Conservation (phyloP, 805 yeast genomes). For the Ogataea neopini region DNA sequence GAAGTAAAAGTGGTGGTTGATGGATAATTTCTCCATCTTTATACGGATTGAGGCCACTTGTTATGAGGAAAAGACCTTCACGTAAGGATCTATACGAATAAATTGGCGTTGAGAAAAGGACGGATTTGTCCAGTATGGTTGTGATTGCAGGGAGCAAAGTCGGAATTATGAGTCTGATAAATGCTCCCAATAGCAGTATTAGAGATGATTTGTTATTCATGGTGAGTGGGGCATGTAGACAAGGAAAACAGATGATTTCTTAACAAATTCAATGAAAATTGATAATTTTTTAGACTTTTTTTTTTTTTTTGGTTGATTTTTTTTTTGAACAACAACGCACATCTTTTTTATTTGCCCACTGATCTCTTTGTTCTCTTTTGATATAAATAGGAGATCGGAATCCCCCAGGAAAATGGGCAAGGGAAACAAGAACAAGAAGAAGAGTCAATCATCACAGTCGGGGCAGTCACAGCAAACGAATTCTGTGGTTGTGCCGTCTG, state of each 20-base stretch:
- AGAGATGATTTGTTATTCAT: conserved; percentile 10
- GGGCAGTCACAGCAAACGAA: not conserved
- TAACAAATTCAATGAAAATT: too few species aligned
- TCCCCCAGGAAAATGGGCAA: conserved; percentile 9
- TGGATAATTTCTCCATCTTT: conserved; percentile 79
- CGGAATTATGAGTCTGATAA: conserved; percentile 31
- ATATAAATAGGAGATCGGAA: not conserved
- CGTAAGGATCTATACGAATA: conserved; percentile 62
- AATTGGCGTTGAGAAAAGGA: conserved; percentile 71
- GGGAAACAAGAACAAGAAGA: conserved; percentile 7
- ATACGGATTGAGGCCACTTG: conserved; percentile 63
- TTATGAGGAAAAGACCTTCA: conserved; percentile 67
- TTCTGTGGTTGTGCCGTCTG: not conserved
- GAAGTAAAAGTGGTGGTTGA: conserved; percentile 76
- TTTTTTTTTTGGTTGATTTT: conserved; percentile 1
- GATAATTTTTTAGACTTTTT: not conserved
- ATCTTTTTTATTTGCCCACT: conserved; percentile 1
- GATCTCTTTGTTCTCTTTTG: not conserved
- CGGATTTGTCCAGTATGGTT: conserved; percentile 45
- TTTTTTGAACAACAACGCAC: conserved; percentile 7
- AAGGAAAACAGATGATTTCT: not conserved
- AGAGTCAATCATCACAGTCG: conserved; percentile 1
- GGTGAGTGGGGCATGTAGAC: not conserved
- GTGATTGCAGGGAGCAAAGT: conserved; percentile 33
- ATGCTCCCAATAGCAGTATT: conserved; percentile 26